Evolutionary conservation across 257 asterid genomes (phyloP), one percentile per base, ranked within the genome.

Genomic region (Cinchona pubescens): DNA sequence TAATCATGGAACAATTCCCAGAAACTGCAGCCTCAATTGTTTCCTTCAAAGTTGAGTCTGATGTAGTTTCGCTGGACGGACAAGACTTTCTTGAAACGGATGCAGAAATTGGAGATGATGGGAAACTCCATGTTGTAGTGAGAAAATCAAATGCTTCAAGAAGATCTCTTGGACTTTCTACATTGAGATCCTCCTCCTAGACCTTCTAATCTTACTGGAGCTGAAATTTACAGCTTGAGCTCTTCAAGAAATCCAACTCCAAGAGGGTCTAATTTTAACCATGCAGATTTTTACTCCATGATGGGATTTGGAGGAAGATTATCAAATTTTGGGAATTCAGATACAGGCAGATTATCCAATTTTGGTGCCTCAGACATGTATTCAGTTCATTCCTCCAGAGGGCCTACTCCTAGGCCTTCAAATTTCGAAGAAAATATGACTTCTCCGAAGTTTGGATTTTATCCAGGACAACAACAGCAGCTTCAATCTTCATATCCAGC

Each of bases 51-150:
- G 98, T 92, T 2, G 97, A 91, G 15, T 92, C 98, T 66, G 98
- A 94, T 71, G 98, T 94, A 35, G 94, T 94, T n/a, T 94, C 98
- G 1, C 72, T 94, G 0, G 98, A 94, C 67, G 98, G 97, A 0
- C 97, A 94, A 74, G 98, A 94, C 80, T 94, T 92, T 60, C 92
- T 94, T 4, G 97, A 94, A 64, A 92, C 97, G 0, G 98, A 94
- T 42, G 97, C 97, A 0, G 91, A 89, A 46, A 86, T 94, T 27
- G 98, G 97, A 0, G 78, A 89, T 2, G 98, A 94, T 43, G 98
- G 98, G 0, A 94, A 92, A 63, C 94, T 94, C 7, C 98, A 94
- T 51, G 98, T 94, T 6, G 84, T 89, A 1, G 93, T 94, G 0
- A 75, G 98, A 65, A 94, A 92, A 73, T 94, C 98, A 29, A 92